Base-by-base conservation (phyloP, 495 filamentous ascomycete species). In the Aspergillus homomorphus region DNA sequence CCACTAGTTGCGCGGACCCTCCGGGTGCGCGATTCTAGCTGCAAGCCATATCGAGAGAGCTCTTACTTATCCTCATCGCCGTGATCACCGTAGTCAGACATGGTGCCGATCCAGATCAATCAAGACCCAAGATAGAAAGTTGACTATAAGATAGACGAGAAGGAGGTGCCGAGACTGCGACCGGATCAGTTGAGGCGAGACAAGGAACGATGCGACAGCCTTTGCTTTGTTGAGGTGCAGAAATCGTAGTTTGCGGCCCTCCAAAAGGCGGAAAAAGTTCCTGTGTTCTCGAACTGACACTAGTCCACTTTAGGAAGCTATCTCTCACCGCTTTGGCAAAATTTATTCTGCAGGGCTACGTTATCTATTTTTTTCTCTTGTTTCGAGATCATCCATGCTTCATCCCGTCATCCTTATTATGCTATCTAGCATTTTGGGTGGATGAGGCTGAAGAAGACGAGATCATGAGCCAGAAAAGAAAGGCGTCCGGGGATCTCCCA, bases 41-140 rank as follows among this genome's bases (percentile, higher is more conserved):
- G 16, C 26, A 46, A 33, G 43, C 19, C 42, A 20, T 50, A 20
- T 53, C 21, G 49, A 62, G 55, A 54, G 51, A 58, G 46, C 57
- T 56, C 68, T 72, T 73, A 77, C 73, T 57, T 73, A 58, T 85
- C 87, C 61, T 83, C 82, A 61, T 79, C 86, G 49, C 82, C 81
- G 65, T 89, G 82, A 58, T 85, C 87, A 53, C 86, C 91, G 75
- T 87, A 91, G 77, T 96, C 91, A 69, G 90, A 95, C 91, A 96
- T 96, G 33, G 62, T 83, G 73, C 30, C 57, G 45, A 56, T 38
- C 63, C 16, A 61, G 56, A 56, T 45, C 19, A 51, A 46, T 51
- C 14, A 30, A 51, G 28, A 28, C 15, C 19, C 6, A 3, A 22
- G 4, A 21, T 4, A 21, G 18, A 20, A 62, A 45, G 55, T 33